A percentile compares a stretch with the other conserved stretches of the same genome.
Conservation (phyloP, 2,329 filamentous ascomycete genomes). For the Fusarium sp. region DNA sequence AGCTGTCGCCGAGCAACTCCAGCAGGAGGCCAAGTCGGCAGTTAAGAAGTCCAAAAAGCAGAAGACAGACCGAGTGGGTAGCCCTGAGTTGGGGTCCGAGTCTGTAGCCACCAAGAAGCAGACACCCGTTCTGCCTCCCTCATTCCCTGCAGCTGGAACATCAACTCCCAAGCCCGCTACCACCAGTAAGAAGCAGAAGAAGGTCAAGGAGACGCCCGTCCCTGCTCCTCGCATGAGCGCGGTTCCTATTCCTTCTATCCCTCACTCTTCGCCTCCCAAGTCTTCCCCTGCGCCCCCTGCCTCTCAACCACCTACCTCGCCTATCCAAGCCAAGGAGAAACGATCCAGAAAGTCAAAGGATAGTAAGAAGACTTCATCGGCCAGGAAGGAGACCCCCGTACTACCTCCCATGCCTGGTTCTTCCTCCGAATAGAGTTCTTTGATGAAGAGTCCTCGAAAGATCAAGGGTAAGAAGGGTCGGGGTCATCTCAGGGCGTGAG, state of each 20-base stretch:
- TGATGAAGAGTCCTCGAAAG: slow-evolving; percentile 6
- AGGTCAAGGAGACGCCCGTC: slow-evolving; percentile 48
- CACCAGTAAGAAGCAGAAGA: slow-evolving; percentile 47
- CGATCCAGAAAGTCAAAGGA: slow-evolving; percentile 49
- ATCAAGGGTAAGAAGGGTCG: not conserved
- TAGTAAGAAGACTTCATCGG: slow-evolving; percentile 38
- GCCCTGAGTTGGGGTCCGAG: slow-evolving; percentile 52
- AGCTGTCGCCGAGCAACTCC: slow-evolving; percentile 52
- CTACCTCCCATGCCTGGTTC: slow-evolving; percentile 39
- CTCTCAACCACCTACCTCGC: slow-evolving; percentile 30
- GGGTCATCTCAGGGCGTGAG: not conserved
- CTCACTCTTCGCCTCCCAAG: slow-evolving; percentile 47
- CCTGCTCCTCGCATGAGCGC: slow-evolving; percentile 47
- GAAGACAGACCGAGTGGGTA: slow-evolving; percentile 50
- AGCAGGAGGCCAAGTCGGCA: slow-evolving; percentile 50
- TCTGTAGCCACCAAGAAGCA: slow-evolving; percentile 47
- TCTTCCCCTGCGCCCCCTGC: slow-evolving; percentile 41
- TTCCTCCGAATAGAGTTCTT: slow-evolving; percentile 41
- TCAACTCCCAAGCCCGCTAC: slow-evolving; percentile 41
- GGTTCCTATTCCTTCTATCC: slow-evolving; percentile 53
- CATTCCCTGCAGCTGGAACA: slow-evolving; percentile 44
- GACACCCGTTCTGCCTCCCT: slow-evolving; percentile 51
- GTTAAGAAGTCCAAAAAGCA: slow-evolving; percentile 58
- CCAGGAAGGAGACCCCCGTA: slow-evolving; percentile 46
- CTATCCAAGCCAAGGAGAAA: slow-evolving; percentile 46